Percentiles rank a stretch among this genome's conserved stretches.
These are phyloP conservation scores for Stygiomarasmius scandens DNA, from an alignment of 1,284 basidiomycete species.

Conservation along the genomic window DNA sequence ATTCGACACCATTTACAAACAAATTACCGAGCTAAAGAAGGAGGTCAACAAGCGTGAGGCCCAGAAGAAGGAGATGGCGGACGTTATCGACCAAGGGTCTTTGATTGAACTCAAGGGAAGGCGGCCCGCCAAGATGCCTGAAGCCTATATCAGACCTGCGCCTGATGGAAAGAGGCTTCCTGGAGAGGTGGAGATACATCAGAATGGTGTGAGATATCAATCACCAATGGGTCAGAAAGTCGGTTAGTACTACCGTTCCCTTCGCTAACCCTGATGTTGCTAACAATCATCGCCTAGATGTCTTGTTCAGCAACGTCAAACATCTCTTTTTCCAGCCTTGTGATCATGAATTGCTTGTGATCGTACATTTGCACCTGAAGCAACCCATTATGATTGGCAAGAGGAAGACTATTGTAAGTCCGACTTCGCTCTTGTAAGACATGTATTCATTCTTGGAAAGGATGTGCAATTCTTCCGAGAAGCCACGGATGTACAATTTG, in stretches of 20 bases:
- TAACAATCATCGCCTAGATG: conserved; percentile 54
- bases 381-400: conserved; percentile 99
- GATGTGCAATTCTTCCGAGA: conserved; percentile 99
- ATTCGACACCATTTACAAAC: conserved; percentile 87
- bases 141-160: conserved; percentile 93
- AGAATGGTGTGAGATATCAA: conserved; percentile 94
- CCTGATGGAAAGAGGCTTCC: conserved; percentile 91
- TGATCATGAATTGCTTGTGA: conserved; percentile 94
- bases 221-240: conserved; percentile 92
- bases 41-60: conserved; percentile 96
- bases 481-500: conserved; percentile 96
- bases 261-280: no score
- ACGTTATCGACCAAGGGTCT: conserved; percentile 94
- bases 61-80: conserved; percentile 97
- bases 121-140: conserved; percentile 81
- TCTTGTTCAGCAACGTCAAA: conserved; percentile 97
- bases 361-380: conserved; percentile 93
- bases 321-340: conserved; percentile 99
- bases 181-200: conserved; percentile 96
- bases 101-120: conserved; percentile 87
- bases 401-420: conserved; percentile 88
- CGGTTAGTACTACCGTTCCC: conserved; percentile 54
- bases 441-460: conserved; percentile 37
- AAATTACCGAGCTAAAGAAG: conserved; percentile 96
- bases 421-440: conserved; percentile 4